Evolutionary conservation across 352 stramenopile species (phyloP).

Genomic region (Phytophthora sojae): DNA sequence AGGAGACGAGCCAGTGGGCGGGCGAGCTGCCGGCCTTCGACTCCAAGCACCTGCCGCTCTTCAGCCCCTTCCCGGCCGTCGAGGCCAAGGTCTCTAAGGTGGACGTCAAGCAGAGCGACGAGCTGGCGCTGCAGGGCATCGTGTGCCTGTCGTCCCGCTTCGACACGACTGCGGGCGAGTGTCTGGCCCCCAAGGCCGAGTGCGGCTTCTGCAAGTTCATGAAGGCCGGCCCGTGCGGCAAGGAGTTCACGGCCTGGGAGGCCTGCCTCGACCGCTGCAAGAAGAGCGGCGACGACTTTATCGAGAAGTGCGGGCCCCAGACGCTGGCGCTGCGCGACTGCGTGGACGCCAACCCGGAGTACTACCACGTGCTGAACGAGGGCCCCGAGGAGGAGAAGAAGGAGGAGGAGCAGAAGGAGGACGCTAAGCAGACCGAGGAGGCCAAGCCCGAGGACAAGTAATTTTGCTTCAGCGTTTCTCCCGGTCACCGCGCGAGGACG

Average conservation of each 20-base stretch:
- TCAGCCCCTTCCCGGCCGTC: conserved; percentile 79
- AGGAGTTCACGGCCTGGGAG: conserved; percentile 85
- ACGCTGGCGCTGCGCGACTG: conserved; percentile 86
- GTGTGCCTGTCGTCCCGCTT: conserved; percentile 78
- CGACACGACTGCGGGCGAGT: conserved; percentile 59
- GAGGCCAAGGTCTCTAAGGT: conserved; percentile 46
- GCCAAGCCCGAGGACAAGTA: conserved; percentile 26
- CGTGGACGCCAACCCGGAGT: conserved; percentile 89
- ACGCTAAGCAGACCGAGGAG: conserved; percentile 4
- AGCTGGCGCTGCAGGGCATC: conserved; percentile 59
- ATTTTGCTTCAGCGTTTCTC: conserved; percentile 1
- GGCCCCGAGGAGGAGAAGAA: conserved; percentile 47
- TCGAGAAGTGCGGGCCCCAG: conserved; percentile 78
- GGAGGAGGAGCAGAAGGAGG: conserved; percentile 3
- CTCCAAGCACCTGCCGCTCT: conserved; percentile 77
- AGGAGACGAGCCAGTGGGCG: conserved; percentile 46
- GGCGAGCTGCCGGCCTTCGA: conserved; percentile 77
- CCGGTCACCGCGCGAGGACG: conserved; percentile 13
- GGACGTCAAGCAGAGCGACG: conserved; percentile 22
- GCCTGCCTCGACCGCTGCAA: conserved; percentile 83
- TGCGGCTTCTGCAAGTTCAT: conserved; percentile 93
- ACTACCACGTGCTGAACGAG: conserved; percentile 88
- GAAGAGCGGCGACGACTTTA: conserved; percentile 75
- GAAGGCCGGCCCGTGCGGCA: conserved; percentile 86
- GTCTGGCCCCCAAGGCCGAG: conserved; percentile 74